Percentiles rank a stretch among this genome's conserved stretches.
Conservation (phyloP, 768 basidiomycete genomes). For the Coprinopsis marcescibilis region DNA sequence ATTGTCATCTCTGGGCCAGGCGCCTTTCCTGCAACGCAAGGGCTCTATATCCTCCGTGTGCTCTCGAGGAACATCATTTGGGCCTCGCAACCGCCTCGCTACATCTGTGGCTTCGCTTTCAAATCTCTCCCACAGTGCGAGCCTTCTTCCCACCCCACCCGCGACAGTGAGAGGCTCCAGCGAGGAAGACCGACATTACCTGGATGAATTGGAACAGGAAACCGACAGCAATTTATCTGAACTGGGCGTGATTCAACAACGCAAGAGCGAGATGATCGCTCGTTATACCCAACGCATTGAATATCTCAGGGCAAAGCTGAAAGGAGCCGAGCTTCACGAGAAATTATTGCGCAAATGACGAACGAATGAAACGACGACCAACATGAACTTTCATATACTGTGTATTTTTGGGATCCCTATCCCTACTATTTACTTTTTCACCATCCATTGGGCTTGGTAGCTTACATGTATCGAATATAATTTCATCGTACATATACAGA, state of each 20-base stretch:
- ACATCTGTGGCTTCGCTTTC: conserved; percentile 30
- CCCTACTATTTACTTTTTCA: too few species aligned
- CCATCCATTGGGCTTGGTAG: too few species aligned
- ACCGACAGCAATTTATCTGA: conserved; percentile 27
- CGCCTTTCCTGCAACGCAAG: conserved; percentile 35
- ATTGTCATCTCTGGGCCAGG: conserved; percentile 23
- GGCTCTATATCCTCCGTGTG: conserved; percentile 50
- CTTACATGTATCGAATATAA: too few species aligned
- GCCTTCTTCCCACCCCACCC: background rate
- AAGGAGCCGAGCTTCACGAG: conserved; percentile 65
- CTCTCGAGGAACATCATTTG: conserved; percentile 32
- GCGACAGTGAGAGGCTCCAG: background rate
- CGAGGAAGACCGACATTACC: conserved; percentile 12
- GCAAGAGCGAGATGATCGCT: conserved; percentile 58
- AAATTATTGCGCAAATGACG: conserved; percentile 27
- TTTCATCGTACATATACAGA: too few species aligned
- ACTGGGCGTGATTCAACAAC: conserved; percentile 55
- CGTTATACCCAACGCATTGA: conserved; percentile 70
- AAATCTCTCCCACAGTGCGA: conserved; percentile 14
- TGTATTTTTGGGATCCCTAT: too few species aligned
- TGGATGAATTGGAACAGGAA: conserved; percentile 28
- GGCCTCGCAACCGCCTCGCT: conserved; percentile 22
- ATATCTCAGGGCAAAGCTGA: conserved; percentile 69
- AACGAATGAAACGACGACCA: too few species aligned
- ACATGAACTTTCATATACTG: background rate